phyloP scores from a whole-genome alignment of 148 eudicot species.

The Nepenthes mirabilis region DNA sequence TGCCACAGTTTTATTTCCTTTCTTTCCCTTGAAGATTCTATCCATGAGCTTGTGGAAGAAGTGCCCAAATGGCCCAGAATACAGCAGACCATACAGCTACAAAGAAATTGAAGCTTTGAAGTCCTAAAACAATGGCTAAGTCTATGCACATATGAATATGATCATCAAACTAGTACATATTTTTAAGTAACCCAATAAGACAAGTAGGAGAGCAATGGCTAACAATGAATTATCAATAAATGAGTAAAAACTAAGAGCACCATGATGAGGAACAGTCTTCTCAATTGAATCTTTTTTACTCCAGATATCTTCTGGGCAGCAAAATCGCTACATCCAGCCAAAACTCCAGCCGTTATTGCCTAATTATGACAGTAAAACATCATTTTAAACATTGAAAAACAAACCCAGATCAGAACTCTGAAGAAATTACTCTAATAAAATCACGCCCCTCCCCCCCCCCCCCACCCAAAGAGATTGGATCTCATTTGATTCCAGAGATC shows the following conservation, averaged over 20 bases:
- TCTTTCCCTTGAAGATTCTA: conserved; percentile 32
- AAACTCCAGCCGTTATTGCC: conserved; percentile 51
- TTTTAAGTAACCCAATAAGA: no score
- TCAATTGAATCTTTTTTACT: conserved; percentile 34
- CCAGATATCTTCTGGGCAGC: conserved; percentile 59
- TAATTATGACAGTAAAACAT: conserved; percentile 4
- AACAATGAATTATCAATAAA: no score
- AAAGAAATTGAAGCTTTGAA: background rate
- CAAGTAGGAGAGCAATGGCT: no score
- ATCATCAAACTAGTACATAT: no score
- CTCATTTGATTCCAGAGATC: conserved; percentile 35
- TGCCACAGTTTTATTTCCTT: conserved; percentile 42
- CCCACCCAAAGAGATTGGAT: no score
- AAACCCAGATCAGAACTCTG: no score
- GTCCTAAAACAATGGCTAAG: no score
- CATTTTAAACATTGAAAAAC: no score
- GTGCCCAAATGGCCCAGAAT: conserved; percentile 58
- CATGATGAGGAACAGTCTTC: conserved; percentile 38
- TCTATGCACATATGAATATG: no score
- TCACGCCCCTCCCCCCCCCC: no score
- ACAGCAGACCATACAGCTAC: conserved; percentile 48
- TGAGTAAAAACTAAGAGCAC: conserved; percentile 8
- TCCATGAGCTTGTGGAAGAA: conserved; percentile 47
- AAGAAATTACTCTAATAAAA: no score
- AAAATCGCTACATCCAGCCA: conserved; percentile 45